Conservation (phyloP, 139 green algal species). For the Tetradesmus lagerheimii region DNA sequence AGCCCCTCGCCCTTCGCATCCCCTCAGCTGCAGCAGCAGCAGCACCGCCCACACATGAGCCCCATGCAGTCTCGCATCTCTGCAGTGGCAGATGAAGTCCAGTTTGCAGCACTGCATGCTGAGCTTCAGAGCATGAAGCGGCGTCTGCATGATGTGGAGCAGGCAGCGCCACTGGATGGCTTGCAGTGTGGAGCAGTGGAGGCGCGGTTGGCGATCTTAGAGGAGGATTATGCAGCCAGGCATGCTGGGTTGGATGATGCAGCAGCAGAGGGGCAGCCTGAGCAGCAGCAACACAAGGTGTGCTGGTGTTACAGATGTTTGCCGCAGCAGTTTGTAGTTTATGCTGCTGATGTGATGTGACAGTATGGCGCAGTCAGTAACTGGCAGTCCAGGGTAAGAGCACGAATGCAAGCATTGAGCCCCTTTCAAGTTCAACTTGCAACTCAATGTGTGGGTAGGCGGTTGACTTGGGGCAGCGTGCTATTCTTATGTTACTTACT, state of each 20-base stretch:
- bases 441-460: too few species aligned
- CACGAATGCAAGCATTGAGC: too few species aligned
- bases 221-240: conserved; percentile 28
- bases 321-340: too few species aligned
- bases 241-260: not conserved
- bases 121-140: conserved; percentile 1
- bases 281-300: not conserved
- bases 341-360: too few species aligned
- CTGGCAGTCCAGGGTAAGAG: too few species aligned
- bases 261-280: not conserved
- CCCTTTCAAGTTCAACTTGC: too few species aligned
- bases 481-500: too few species aligned
- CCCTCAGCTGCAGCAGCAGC: not conserved
- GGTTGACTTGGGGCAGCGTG: too few species aligned
- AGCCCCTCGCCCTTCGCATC: not conserved
- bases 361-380: too few species aligned
- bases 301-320: not conserved
- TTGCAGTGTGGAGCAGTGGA: conserved; percentile 33
- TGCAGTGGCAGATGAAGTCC: not conserved
- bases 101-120: not conserved
- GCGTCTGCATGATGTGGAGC: conserved; percentile 3
- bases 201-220: conserved; percentile 28
- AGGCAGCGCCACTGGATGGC: conserved; percentile 10
- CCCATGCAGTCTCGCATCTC: not conserved
- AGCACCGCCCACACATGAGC: not conserved